Evolutionary conservation across 2,329 filamentous ascomycete genomes (phyloP).

Genomic region (Cladosporium sp.): DNA sequence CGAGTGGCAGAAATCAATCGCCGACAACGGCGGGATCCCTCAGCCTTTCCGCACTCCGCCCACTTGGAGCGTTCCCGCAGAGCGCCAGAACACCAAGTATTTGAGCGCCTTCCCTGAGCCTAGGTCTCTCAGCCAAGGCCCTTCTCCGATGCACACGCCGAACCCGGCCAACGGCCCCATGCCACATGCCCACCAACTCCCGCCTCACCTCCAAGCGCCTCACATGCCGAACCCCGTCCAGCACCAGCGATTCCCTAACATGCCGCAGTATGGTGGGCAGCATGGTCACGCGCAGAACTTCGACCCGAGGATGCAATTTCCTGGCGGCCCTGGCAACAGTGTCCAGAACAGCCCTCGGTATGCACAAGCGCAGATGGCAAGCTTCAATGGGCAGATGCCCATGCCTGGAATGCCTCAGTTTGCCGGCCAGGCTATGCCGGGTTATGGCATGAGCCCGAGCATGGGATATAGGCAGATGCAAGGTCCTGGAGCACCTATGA

Average conservation of each 20-base stretch:
- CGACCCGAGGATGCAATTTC: conserved; percentile 80
- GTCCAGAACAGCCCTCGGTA: conserved; percentile 76
- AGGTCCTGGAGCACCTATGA: conserved; percentile 16
- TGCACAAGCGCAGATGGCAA: conserved; percentile 47
- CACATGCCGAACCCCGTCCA: conserved; percentile 62
- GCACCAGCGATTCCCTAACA: conserved; percentile 68
- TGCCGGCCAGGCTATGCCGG: conserved; percentile 66
- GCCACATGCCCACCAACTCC: conserved; percentile 76
- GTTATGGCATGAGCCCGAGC: conserved; percentile 62
- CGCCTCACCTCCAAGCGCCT: conserved; percentile 74
- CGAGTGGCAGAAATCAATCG: conserved; percentile 54
- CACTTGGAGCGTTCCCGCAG: conserved; percentile 69
- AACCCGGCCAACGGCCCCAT: conserved; percentile 58
- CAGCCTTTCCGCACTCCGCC: conserved; percentile 78
- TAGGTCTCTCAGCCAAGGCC: conserved; percentile 49
- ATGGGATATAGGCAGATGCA: conserved; percentile 43
- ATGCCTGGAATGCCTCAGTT: conserved; percentile 48
- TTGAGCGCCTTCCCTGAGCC: conserved; percentile 71
- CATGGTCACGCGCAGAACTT: conserved; percentile 61
- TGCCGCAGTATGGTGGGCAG: conserved; percentile 37
- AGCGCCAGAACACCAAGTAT: conserved; percentile 71
- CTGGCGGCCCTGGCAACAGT: conserved; percentile 68
- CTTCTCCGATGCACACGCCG: conserved; percentile 57
- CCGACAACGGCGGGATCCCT: conserved; percentile 73
- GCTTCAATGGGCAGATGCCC: conserved; percentile 38